Percentiles rank a stretch among this genome's conserved stretches.
phyloP scores from a whole-genome alignment of 225 moss, liverwort and hornwort species.

The Thuidium tamariscinum region DNA sequence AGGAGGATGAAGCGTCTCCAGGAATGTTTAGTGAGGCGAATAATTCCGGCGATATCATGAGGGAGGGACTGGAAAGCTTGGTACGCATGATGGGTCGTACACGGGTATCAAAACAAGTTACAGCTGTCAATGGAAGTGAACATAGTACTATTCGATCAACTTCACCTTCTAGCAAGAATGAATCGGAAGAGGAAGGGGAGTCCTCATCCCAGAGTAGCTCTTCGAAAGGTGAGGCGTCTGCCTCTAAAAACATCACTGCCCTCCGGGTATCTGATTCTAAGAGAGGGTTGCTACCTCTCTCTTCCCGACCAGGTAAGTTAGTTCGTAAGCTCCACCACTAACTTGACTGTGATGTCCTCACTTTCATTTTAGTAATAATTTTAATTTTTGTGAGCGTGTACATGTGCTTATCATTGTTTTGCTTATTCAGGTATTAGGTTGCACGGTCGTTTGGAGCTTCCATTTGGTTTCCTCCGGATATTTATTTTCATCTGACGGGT shows the following conservation, averaged over 20 bases:
- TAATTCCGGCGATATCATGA: neutral
- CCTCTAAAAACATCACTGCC: neutral
- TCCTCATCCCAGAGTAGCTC: slow-evolving; percentile 16
- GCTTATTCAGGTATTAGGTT: neutral
- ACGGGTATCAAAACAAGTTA: slow-evolving; percentile 4
- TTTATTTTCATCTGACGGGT: neutral
- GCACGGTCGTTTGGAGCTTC: neutral
- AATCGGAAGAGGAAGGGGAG: slow-evolving; percentile 26
- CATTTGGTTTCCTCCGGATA: neutral
- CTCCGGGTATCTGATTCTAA: neutral
- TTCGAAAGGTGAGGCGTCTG: slow-evolving; percentile 13
- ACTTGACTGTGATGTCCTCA: neutral
- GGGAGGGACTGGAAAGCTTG: neutral
- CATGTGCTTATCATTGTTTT: neutral
- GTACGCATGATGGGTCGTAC: neutral
- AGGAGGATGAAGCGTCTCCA: neutral
- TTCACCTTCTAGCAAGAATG: slow-evolving; percentile 10
- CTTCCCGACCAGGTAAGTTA: slow-evolving; percentile 5
- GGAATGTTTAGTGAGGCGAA: neutral
- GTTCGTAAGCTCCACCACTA: neutral
- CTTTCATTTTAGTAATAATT: neutral
- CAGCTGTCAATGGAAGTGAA: neutral
- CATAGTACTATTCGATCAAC: slow-evolving; percentile 1
- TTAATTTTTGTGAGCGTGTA: neutral
- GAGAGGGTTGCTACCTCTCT: neutral